Evolutionary conservation across 2,329 filamentous ascomycete genomes (phyloP).

Genomic region (Coniochaeta sp.): DNA sequence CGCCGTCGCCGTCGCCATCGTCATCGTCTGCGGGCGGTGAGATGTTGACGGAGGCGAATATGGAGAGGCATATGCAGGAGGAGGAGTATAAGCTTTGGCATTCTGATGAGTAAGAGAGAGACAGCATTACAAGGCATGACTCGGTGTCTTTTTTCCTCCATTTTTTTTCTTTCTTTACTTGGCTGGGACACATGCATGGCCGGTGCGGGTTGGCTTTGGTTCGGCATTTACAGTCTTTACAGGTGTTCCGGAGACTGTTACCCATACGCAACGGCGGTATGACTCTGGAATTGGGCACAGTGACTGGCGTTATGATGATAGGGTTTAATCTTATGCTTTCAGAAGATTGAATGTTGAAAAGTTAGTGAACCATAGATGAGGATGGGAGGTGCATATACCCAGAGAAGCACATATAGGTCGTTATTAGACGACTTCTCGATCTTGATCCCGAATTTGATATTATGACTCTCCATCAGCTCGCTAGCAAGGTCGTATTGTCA

Average conservation of each 20-base stretch:
- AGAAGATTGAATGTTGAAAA: not conserved
- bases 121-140: too few species aligned
- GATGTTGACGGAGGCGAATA: conserved; percentile 17
- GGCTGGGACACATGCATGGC: not conserved
- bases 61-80: conserved; percentile 14
- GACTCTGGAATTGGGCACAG: not conserved
- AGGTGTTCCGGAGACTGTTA: not conserved
- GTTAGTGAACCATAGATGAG: not conserved
- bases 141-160: too few species aligned
- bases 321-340: not conserved
- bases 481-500: not conserved
- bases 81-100: not conserved
- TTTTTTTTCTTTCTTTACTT: not conserved
- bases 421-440: not conserved
- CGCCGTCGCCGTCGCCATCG: conserved; percentile 7
- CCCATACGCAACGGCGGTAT: not conserved
- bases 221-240: not conserved
- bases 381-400: not conserved
- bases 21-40: conserved; percentile 8
- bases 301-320: not conserved
- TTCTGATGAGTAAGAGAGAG: not conserved
- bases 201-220: too few species aligned
- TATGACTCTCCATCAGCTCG: not conserved
- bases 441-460: not conserved
- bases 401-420: not conserved